These are phyloP conservation scores for Pleomassaria siparia DNA, from an alignment of 2,329 filamentous ascomycete species.

Conservation along the genomic window DNA sequence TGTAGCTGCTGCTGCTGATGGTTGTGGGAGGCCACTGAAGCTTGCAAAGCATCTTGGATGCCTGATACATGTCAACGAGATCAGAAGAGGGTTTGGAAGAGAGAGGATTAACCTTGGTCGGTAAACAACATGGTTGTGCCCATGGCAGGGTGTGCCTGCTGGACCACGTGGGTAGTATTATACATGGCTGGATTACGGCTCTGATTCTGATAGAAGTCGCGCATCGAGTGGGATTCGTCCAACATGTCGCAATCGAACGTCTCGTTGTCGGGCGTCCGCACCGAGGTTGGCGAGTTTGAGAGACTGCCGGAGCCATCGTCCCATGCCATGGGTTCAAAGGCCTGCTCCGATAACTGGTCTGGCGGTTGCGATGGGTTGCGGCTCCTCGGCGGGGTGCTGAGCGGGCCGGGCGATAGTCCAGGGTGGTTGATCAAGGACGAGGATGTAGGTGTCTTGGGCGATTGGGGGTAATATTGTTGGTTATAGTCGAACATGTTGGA, in stretches of 20 bases:
- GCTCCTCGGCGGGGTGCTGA: constrained; percentile 37
- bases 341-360: constrained; percentile 27
- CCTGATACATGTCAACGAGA: constrained; percentile 21
- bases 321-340: constrained; percentile 33
- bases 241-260: constrained; percentile 37
- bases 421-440: constrained; percentile 36
- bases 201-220: constrained; percentile 28
- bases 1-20: constrained; percentile 16
- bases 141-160: constrained; percentile 23
- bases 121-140: constrained; percentile 25
- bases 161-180: constrained; percentile 29
- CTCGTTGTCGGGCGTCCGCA: constrained; percentile 38
- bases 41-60: constrained; percentile 26
- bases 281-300: constrained; percentile 40
- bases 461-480: constrained; percentile 26
- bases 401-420: constrained; percentile 35
- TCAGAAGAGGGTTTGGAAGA: constrained; percentile 7
- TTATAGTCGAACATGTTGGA: constrained; percentile 22
- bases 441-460: constrained; percentile 38
- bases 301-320: constrained; percentile 29
- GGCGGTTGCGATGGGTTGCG: constrained; percentile 35
- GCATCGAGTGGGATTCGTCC: constrained; percentile 23
- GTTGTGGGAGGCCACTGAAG: constrained; percentile 23
- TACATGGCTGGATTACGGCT: constrained; percentile 23
- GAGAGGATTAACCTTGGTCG: constrained; percentile 15